Conservation (phyloP, 257 asterid species). For the Primulina huaijiensis region DNA sequence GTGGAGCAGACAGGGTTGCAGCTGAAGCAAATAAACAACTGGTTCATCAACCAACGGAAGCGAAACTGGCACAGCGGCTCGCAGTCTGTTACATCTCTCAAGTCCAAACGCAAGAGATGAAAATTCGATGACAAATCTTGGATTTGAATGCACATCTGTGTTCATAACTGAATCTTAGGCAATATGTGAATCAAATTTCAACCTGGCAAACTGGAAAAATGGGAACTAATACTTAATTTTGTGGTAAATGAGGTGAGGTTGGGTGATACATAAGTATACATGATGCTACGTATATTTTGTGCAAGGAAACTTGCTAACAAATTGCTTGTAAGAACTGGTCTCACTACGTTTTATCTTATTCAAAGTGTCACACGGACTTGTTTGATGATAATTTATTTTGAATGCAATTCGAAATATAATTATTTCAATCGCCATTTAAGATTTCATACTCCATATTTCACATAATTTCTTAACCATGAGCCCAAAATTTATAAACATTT, state of each 20-base stretch:
- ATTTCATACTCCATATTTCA: no score
- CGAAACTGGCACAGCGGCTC: constrained; percentile 92
- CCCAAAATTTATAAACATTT: no score
- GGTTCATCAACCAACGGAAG: constrained; percentile 98
- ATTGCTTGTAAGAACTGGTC: neutral
- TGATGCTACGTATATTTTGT: neutral
- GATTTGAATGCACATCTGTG: neutral
- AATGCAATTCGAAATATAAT: no score
- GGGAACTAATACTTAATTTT: neutral
- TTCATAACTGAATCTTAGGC: neutral
- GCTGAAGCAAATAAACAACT: constrained; percentile 90
- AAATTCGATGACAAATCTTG: neutral
- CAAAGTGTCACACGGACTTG: neutral
- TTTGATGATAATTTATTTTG: neutral
- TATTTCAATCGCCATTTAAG: no score
- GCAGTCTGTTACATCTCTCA: constrained; percentile 74
- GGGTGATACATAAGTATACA: neutral
- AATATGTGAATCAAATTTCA: neutral
- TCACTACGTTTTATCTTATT: neutral
- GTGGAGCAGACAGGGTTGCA: constrained; percentile 92
- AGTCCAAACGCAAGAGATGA: constrained; percentile 93
- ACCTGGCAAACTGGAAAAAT: neutral
- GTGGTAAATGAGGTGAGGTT: neutral
- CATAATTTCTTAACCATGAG: no score
- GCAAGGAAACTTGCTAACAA: neutral